These are phyloP conservation scores for Apiospora aurea DNA, from an alignment of 2,329 filamentous ascomycete species.

Conservation along the genomic window DNA sequence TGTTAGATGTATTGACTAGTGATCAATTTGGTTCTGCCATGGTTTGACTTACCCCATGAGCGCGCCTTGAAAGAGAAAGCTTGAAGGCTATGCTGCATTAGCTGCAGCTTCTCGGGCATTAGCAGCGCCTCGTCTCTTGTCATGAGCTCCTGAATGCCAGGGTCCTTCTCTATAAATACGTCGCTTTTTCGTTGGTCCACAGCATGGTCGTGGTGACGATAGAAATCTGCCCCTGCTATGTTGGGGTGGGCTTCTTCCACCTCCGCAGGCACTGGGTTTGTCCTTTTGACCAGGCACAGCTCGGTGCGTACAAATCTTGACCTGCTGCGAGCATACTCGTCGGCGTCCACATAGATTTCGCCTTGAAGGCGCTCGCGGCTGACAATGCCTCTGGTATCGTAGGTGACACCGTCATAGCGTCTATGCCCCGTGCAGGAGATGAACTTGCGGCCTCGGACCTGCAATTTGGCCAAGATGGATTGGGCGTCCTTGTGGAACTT, in stretches of 20 bases:
- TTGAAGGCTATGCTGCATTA: slow-evolving; percentile 17
- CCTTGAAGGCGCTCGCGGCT: slow-evolving; percentile 7
- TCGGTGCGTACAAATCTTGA: neutral
- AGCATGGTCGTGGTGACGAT: neutral
- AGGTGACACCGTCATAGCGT: slow-evolving; percentile 1
- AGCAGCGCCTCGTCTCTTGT: neutral
- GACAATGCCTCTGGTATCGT: neutral
- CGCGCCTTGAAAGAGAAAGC: slow-evolving; percentile 6
- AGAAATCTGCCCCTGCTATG: neutral
- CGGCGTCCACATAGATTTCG: neutral
- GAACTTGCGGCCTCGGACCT: slow-evolving; percentile 15
- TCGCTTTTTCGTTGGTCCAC: slow-evolving; percentile 10
- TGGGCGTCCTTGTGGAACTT: slow-evolving; percentile 3
- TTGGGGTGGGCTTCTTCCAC: neutral
- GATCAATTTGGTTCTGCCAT: neutral
- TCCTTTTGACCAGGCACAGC: neutral
- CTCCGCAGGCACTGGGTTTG: neutral
- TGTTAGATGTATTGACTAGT: neutral
- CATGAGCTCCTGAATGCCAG: neutral
- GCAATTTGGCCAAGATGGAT: neutral
- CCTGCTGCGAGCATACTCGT: neutral
- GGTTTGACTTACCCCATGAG: neutral
- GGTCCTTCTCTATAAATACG: neutral
- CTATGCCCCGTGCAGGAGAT: neutral
- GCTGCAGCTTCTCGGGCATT: neutral